Percentiles rank a stretch among this genome's conserved stretches.
Evolutionary conservation across 371 early-diverging fungal genomes (phyloP).

Genomic region (Mortierella sp.): DNA sequence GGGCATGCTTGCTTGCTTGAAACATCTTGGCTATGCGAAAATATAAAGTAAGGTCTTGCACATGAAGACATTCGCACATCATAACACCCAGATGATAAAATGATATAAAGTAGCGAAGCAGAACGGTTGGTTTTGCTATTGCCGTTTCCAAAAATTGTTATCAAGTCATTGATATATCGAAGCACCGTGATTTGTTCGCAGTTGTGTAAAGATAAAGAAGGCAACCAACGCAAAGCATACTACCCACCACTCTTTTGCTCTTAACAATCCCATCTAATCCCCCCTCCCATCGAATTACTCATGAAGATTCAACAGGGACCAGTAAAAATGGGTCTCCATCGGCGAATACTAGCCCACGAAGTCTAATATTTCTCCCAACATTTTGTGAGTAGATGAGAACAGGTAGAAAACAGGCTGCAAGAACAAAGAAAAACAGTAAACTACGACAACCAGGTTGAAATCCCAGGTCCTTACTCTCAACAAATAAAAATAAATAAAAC

Average conservation of each 20-base stretch:
- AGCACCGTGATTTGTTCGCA: background rate
- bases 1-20: background rate
- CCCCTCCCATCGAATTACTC: background rate
- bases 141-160: background rate
- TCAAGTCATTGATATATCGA: constrained; percentile 2
- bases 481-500: too few species aligned
- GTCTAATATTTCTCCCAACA: constrained; percentile 17
- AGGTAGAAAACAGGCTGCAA: background rate
- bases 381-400: background rate
- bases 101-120: background rate
- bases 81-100: background rate
- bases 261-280: background rate
- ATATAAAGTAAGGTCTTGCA: background rate
- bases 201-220: background rate
- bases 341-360: constrained; percentile 15
- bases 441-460: background rate
- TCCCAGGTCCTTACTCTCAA: background rate
- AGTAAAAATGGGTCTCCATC: constrained; percentile 6
- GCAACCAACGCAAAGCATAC: background rate
- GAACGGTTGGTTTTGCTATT: background rate
- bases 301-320: constrained; percentile 8
- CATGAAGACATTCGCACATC: too few species aligned
- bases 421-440: background rate
- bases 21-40: background rate
- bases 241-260: background rate